A percentile compares a stretch with the other conserved stretches of the same genome.
These are phyloP conservation scores for Alternaria dauci DNA, from an alignment of 2,329 filamentous ascomycete species.

Conservation along the genomic window DNA sequence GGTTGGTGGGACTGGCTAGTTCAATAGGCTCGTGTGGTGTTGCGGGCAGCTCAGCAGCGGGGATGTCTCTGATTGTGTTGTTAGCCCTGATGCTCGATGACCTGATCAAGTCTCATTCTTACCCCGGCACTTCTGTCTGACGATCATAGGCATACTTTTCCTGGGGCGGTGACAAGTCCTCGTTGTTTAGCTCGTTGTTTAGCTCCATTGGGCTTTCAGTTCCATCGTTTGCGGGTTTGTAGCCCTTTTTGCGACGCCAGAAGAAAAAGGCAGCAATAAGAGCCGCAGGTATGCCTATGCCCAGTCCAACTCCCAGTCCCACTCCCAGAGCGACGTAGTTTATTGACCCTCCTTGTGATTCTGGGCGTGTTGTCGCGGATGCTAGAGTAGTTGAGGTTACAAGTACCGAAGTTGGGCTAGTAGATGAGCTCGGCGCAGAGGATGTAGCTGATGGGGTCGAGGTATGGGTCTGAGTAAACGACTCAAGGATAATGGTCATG, in stretches of 20 bases:
- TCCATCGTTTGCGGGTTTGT: background rate
- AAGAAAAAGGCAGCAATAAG: conserved; percentile 4
- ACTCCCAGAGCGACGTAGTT: conserved; percentile 4
- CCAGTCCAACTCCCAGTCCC: background rate
- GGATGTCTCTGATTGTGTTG: background rate
- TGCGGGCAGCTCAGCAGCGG: background rate
- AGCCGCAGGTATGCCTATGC: background rate
- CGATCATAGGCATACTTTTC: conserved; percentile 1
- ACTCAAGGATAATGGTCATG: conserved; percentile 39
- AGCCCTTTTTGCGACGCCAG: conserved; percentile 4
- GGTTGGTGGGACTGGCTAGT: background rate
- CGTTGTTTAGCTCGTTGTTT: background rate
- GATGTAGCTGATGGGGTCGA: conserved; percentile 6
- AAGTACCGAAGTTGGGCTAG: background rate
- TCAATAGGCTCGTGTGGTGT: background rate
- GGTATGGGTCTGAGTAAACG: conserved; percentile 31
- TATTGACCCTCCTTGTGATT: background rate
- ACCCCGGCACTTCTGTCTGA: background rate
- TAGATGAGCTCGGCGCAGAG: background rate
- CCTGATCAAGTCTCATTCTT: background rate
- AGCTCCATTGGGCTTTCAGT: background rate
- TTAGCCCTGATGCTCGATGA: background rate
- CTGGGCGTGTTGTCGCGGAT: conserved; percentile 6
- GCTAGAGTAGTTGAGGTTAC: background rate
- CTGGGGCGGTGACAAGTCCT: background rate